Evolutionary conservation across 2,329 filamentous ascomycete genomes (phyloP), one percentile per base, ranked within the genome.

Genomic region (Aspergillus awamori): DNA sequence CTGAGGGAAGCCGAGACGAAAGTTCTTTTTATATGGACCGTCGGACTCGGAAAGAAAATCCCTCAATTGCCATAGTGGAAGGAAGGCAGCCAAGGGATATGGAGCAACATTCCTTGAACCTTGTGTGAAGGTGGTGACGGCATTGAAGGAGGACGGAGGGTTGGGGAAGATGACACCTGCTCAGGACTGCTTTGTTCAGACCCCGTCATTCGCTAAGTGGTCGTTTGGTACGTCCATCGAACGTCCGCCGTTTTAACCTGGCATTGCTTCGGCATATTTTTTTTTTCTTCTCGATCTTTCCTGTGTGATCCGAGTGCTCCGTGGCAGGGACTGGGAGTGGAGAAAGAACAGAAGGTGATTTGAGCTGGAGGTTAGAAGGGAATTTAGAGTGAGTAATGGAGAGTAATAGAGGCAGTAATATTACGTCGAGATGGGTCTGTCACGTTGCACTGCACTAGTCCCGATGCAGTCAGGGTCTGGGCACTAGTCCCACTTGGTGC

Each of bases 51-150:
- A 20, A 10, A 15, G 33, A 24, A 45, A 45, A 45, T 45, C 41
- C 41, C 41, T 45, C 41, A 45, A 36, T 36, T 11, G 33, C 33
- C 33, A 11, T 13, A 36, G 33, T 36, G 33, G 33, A 36, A 36
- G 33, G 33, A 36, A 36, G 33, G 33, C 11, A 36, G 11, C 33
- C 33, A 36, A 36, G 33, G 33, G 33, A 36, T 36, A 36, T 38
- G 60, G 52, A 26, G 52, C 30, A n/a, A 24, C 30, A 36, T 36
- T 41, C 52, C 52, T 24, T 15, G 20, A 45, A 45, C 41, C 41
- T 45, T 45, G 41, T 45, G 41, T 22, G 20, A 36, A 39, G 52
- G 22, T 54, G 30, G 33, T 54, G 52, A 54, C 52, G 52, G 52
- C 52, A 54, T 54, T 8, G 52, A 54, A n/a, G 17, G 20, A 15